A percentile compares a stretch with the other conserved stretches of the same genome.
These are phyloP conservation scores for Debaryomyces subglobosus DNA, from an alignment of 1,139 yeast species.

Conservation along the genomic window DNA sequence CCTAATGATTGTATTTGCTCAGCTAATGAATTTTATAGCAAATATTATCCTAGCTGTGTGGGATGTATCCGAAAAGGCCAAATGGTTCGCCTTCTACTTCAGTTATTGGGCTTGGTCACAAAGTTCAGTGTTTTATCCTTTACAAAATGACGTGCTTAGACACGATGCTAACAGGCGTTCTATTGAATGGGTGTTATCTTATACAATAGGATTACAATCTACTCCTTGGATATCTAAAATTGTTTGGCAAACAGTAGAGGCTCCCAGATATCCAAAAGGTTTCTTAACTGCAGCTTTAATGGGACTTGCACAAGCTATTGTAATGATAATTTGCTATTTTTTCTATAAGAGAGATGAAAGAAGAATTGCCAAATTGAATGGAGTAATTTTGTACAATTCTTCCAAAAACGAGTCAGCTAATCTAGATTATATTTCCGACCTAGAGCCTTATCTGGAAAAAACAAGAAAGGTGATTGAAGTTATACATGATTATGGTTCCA, in stretches of 20 bases:
- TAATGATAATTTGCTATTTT: constrained; percentile 36
- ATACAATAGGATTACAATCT: constrained; percentile 29
- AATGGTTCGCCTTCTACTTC: constrained; percentile 38
- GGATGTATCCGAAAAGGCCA: constrained; percentile 39
- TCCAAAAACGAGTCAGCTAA: background rate
- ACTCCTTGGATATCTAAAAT: constrained; percentile 31
- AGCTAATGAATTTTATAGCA: constrained; percentile 32
- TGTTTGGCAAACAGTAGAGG: constrained; percentile 46
- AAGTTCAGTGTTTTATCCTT: constrained; percentile 27
- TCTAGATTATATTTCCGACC: background rate
- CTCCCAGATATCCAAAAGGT: constrained; percentile 55
- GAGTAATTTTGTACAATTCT: constrained; percentile 40
- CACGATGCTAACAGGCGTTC: constrained; percentile 28
- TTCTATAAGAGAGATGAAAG: constrained; percentile 58
- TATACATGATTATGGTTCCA: background rate
- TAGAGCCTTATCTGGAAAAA: background rate
- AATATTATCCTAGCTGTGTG: constrained; percentile 41
- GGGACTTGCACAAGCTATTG: constrained; percentile 19
- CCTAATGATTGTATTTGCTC: constrained; percentile 28
- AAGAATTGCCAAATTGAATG: constrained; percentile 45
- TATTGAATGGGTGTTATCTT: constrained; percentile 29
- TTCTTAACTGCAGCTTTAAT: constrained; percentile 34
- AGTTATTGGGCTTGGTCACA: constrained; percentile 25
- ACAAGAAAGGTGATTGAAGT: background rate
- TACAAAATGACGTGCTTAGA: constrained; percentile 25